Evolutionary conservation across 2,329 filamentous ascomycete genomes (phyloP).

Genomic region (Fusarium pseudonygamai): DNA sequence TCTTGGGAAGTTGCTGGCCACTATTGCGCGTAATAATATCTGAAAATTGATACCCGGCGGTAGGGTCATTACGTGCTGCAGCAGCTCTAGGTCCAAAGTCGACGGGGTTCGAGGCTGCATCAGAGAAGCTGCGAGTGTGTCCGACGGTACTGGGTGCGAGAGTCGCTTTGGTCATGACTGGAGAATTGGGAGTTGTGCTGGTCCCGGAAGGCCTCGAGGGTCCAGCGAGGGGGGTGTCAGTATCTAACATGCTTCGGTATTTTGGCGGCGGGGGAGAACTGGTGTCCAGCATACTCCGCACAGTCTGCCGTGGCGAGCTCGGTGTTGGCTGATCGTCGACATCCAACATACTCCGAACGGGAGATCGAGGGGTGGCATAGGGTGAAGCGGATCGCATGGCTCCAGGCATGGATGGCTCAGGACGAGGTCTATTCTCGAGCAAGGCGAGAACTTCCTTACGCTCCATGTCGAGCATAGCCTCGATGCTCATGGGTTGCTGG

Average conservation of each 20-base stretch:
- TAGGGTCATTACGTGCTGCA: constrained; percentile 52
- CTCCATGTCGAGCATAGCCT: constrained; percentile 81
- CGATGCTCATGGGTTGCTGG: constrained; percentile 73
- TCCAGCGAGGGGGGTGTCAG: constrained; percentile 49
- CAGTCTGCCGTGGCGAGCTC: constrained; percentile 58
- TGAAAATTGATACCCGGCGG: constrained; percentile 68
- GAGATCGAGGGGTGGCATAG: constrained; percentile 67
- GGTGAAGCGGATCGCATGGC: constrained; percentile 62
- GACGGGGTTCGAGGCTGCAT: constrained; percentile 58
- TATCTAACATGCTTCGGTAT: constrained; percentile 64
- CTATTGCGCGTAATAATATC: constrained; percentile 64
- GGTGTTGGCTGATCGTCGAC: constrained; percentile 32
- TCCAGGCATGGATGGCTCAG: constrained; percentile 40
- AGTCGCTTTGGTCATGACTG: constrained; percentile 35
- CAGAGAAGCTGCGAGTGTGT: constrained; percentile 63
- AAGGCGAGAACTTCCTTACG: constrained; percentile 76
- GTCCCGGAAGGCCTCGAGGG: constrained; percentile 41
- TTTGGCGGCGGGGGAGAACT: constrained; percentile 53
- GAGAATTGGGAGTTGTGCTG: constrained; percentile 49
- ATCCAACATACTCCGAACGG: constrained; percentile 65
- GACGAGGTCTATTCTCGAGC: constrained; percentile 62
- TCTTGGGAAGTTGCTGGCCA: constrained; percentile 60
- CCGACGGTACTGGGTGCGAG: constrained; percentile 35
- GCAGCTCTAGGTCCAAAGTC: constrained; percentile 55
- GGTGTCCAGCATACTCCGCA: constrained; percentile 61